Percentiles rank a stretch among this genome's conserved stretches.
Evolutionary conservation across 208 protist species (phyloP).

Genomic region (Trypanosoma brucei): DNA sequence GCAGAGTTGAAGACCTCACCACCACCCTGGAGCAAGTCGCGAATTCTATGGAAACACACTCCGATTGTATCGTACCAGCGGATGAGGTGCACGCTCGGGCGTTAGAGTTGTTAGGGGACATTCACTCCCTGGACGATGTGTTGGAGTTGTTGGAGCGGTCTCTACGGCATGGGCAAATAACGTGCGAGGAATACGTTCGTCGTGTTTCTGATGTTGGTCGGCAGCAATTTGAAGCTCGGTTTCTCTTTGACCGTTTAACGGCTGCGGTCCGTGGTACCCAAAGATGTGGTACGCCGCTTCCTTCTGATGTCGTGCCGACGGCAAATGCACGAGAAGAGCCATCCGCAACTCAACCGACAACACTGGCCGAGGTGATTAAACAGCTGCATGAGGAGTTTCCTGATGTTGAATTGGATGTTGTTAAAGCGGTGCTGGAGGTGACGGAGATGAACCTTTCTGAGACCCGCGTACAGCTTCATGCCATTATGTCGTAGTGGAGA

Average conservation of each 20-base stretch:
- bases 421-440: slow-evolving; percentile 23
- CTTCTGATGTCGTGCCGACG: background rate
- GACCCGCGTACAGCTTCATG: slow-evolving; percentile 44
- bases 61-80: slow-evolving; percentile 41
- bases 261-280: slow-evolving; percentile 3
- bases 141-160: slow-evolving; percentile 61
- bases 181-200: slow-evolving; percentile 79
- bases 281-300: background rate
- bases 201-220: slow-evolving; percentile 65
- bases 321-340: background rate
- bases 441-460: slow-evolving; percentile 15
- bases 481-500: slow-evolving; percentile 40
- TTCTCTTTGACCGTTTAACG: slow-evolving; percentile 47
- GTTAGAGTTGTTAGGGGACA: slow-evolving; percentile 67
- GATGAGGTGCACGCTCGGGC: slow-evolving; percentile 55
- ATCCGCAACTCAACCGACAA: background rate
- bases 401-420: slow-evolving; percentile 37
- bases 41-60: slow-evolving; percentile 59
- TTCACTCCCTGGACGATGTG: slow-evolving; percentile 64
- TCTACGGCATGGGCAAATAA: slow-evolving; percentile 50
- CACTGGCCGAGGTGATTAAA: slow-evolving; percentile 8
- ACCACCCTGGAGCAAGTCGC: slow-evolving; percentile 28
- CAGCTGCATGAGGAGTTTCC: slow-evolving; percentile 54
- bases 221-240: slow-evolving; percentile 69
- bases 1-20: slow-evolving; percentile 39